Percentiles rank a stretch among this genome's conserved stretches.
Evolutionary conservation across 2,329 filamentous ascomycete genomes (phyloP).

Genomic region (Oidium heveae): DNA sequence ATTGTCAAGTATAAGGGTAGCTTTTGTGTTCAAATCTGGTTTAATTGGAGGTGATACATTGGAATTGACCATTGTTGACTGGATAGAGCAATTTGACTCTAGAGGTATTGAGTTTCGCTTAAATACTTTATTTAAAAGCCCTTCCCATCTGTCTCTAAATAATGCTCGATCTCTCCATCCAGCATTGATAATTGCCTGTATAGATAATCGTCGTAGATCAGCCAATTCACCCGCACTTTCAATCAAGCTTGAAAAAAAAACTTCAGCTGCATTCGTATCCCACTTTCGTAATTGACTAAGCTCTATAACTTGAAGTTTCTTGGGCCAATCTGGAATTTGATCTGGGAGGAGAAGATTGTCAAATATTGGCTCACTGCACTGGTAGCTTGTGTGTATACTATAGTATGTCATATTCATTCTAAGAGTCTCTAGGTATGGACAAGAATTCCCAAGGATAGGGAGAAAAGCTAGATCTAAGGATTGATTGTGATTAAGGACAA

Average conservation of each 20-base stretch:
- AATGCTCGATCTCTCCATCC: constrained; percentile 61
- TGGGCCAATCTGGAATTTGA: constrained; percentile 57
- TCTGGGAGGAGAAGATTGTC: constrained; percentile 34
- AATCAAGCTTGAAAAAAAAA: constrained; percentile 57
- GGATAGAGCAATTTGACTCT: background rate
- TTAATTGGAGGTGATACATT: background rate
- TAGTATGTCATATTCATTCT: constrained; percentile 60
- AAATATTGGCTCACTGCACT: constrained; percentile 53
- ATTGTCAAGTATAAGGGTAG: background rate
- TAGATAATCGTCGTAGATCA: constrained; percentile 40
- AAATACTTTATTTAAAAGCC: constrained; percentile 43
- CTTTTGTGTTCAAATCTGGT: no score
- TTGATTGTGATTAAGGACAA: constrained; percentile 57
- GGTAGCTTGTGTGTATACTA: constrained; percentile 38
- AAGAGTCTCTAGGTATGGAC: constrained; percentile 44
- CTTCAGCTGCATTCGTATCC: constrained; percentile 41
- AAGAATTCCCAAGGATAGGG: constrained; percentile 34
- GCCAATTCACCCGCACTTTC: constrained; percentile 40
- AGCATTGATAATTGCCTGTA: constrained; percentile 52
- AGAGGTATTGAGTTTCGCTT: constrained; percentile 21
- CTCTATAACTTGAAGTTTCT: constrained; percentile 42
- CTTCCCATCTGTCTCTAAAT: constrained; percentile 57
- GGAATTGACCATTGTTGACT: background rate
- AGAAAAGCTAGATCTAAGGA: constrained; percentile 55
- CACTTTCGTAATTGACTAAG: constrained; percentile 57